These are phyloP conservation scores for Pseudocercospora eumusae DNA, from an alignment of 2,329 filamentous ascomycete genomes.

Conservation along the genomic window DNA sequence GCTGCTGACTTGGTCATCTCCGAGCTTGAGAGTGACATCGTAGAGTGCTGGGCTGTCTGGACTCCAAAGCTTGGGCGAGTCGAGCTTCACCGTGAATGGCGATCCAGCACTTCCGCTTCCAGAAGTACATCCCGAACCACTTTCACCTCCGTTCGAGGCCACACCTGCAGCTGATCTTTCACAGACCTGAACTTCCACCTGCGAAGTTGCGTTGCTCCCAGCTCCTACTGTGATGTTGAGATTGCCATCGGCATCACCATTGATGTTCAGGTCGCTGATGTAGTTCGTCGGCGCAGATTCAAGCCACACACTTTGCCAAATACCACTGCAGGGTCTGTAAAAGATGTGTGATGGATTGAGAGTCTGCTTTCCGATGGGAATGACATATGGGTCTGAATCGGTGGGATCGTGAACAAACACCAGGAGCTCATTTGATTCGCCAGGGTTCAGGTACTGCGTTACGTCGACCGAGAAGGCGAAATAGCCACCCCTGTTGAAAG, in stretches of 20 bases:
- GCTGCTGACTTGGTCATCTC: conserved; percentile 58
- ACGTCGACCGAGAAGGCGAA: conserved; percentile 60
- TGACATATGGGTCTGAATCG: conserved; percentile 56
- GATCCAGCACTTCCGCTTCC: conserved; percentile 51
- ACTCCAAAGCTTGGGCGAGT: conserved; percentile 63
- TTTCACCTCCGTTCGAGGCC: conserved; percentile 12
- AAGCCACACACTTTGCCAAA: conserved; percentile 77
- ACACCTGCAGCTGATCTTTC: conserved; percentile 15
- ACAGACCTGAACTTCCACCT: conserved; percentile 24
- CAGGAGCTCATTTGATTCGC: conserved; percentile 59
- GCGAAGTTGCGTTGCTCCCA: conserved; percentile 11
- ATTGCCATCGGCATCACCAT: conserved; percentile 57
- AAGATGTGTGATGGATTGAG: conserved; percentile 68
- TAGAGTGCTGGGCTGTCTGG: conserved; percentile 65
- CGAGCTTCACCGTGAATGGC: conserved; percentile 58
- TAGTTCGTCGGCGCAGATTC: conserved; percentile 61
- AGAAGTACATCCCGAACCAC: conserved; percentile 32
- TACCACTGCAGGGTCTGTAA: conserved; percentile 71
- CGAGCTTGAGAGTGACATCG: conserved; percentile 60
- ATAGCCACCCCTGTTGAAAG: conserved; percentile 60
- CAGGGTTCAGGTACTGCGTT: conserved; percentile 63
- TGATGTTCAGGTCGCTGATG: conserved; percentile 61
- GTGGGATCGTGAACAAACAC: conserved; percentile 70
- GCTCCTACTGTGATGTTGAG: conserved; percentile 41
- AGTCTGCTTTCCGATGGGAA: conserved; percentile 59